A percentile compares a stretch with the other conserved stretches of the same genome.
phyloP scores from a whole-genome alignment of 768 basidiomycete species.

The Collybia mongolica region DNA sequence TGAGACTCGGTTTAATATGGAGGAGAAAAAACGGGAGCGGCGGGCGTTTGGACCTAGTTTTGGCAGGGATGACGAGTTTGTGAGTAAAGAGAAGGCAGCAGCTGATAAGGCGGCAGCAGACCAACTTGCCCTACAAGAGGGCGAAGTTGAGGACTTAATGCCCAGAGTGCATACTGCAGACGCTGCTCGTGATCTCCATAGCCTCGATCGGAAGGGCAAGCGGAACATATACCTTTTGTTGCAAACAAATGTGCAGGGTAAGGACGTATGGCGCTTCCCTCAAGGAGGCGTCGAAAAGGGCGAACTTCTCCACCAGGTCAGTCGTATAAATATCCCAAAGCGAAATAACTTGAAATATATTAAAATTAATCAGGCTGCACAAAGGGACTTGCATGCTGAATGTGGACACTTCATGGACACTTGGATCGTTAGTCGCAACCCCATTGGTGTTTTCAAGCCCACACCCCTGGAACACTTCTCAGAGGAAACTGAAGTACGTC shows the following conservation, averaged over 20 bases:
- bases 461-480: slow-evolving; percentile 18
- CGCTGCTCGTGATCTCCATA: slow-evolving; percentile 56
- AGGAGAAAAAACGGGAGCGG: slow-evolving; percentile 71
- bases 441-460: slow-evolving; percentile 76
- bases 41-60: slow-evolving; percentile 72
- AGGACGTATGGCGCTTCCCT: slow-evolving; percentile 80
- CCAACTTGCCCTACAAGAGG: slow-evolving; percentile 55
- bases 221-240: slow-evolving; percentile 90
- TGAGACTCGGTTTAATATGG: slow-evolving; percentile 74
- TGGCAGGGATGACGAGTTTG: slow-evolving; percentile 40
- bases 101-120: slow-evolving; percentile 59
- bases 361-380: slow-evolving; percentile 57
- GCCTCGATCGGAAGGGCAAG: slow-evolving; percentile 79
- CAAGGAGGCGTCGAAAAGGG: slow-evolving; percentile 57
- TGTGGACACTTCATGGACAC: slow-evolving; percentile 87
- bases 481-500: slow-evolving; percentile 33
- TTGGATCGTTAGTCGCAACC: slow-evolving; percentile 91
- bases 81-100: slow-evolving; percentile 42
- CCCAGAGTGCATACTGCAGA: slow-evolving; percentile 65
- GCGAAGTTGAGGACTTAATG: slow-evolving; percentile 62
- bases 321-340: slow-evolving; percentile 13
- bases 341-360: neutral
- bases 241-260: slow-evolving; percentile 44
- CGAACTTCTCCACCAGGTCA: slow-evolving; percentile 78
- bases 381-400: slow-evolving; percentile 63